Evolutionary conservation across 2,329 filamentous ascomycete species (phyloP), one percentile per base, ranked within the genome.

Genomic region (Daldinia eschscholtzii): DNA sequence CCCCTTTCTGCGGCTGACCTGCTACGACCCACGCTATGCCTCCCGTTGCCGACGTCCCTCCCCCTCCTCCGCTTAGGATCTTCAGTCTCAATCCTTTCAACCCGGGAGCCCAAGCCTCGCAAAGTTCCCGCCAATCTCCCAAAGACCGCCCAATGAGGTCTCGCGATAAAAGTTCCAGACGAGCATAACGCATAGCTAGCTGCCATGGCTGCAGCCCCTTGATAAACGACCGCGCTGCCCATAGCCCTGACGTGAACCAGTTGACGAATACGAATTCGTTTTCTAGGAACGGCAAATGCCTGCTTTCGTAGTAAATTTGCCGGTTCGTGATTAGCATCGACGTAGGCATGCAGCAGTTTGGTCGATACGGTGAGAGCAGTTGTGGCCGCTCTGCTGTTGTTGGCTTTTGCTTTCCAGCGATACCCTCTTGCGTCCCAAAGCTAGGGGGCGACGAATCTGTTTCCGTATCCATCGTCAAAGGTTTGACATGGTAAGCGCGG

Each of bases 211-310:
- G 60, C 26, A 83, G 72, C 2, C 72, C 72, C 13, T 75, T 68
- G 1, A 79, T 76, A 61, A 84, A 82, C 0, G 76, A 75, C 7
- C 78, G 72, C 0, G 83, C 83, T 0, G 82, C 79, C 71, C 80
- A 80, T 3, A 84, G 72, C 0, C 83, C 84, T 13, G 81, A 83
- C 12, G 80, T 78, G 74, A 84, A 84, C 80, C 81, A 83, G 48
- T 81, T 82, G 41, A 81, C 76, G 66, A 85, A 86, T 26, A 80
- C 79, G 64, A 86, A 85, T 58, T 85, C 83, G 74, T 83, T 84
- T 23, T 73, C 65, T 6, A 73, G 70, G 69, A 84, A 84, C 2
- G 84, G 82, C 2, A 85, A 28, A 0, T 64, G 18, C 3, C 81
- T 79, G 3, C 79, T 76, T 68, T 86, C 84, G 58, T 72, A 35